A percentile compares a stretch with the other conserved stretches of the same genome.
Evolutionary conservation across 1,284 basidiomycete species (phyloP).

Genomic region (Ceratobasidium sp.): DNA sequence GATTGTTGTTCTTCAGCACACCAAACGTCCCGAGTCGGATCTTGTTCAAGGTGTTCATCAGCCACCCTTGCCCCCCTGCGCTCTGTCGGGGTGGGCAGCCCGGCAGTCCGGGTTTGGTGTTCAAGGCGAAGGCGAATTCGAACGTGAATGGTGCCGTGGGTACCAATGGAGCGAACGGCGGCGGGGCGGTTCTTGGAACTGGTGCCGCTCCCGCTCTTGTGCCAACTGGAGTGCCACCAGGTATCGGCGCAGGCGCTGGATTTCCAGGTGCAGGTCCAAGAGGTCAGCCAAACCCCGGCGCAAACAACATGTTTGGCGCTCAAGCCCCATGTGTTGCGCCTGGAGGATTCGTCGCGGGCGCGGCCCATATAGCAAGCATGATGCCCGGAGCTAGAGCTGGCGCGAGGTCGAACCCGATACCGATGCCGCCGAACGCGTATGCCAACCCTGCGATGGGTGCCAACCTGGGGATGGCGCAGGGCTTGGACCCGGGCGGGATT

Average conservation of each 20-base stretch:
- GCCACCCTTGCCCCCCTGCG: slow-evolving; percentile 22
- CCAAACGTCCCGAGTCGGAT: slow-evolving; percentile 23
- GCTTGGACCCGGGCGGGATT: slow-evolving; percentile 9
- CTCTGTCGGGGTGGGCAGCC: slow-evolving; percentile 35
- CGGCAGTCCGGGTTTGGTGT: slow-evolving; percentile 4
- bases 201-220: background rate
- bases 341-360: background rate
- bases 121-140: background rate
- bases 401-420: slow-evolving; percentile 16
- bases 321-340: background rate
- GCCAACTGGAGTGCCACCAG: background rate
- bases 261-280: background rate
- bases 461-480: slow-evolving; percentile 30
- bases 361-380: background rate
- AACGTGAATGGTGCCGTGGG: background rate
- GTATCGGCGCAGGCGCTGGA: slow-evolving; percentile 1
- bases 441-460: background rate
- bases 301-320: background rate
- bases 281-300: background rate
- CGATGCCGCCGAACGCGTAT: slow-evolving; percentile 12
- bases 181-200: background rate
- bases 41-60: slow-evolving; percentile 37
- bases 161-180: background rate
- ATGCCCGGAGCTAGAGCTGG: slow-evolving; percentile 1
- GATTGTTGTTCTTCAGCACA: slow-evolving; percentile 31